These are phyloP conservation scores for Fraxinus dipetala DNA, from an alignment of 305 asterid species.

Conservation along the genomic window DNA sequence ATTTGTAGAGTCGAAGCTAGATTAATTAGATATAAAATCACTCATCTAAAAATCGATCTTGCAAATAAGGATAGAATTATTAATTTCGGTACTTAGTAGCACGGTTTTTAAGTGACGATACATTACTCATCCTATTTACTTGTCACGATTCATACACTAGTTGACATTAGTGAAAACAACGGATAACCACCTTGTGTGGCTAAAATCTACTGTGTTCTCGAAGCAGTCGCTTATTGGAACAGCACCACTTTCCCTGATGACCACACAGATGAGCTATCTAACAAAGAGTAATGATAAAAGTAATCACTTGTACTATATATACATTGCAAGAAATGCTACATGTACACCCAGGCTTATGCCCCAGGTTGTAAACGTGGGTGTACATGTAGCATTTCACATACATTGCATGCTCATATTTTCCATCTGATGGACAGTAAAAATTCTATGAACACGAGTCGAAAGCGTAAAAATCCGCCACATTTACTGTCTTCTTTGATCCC, in stretches of 20 bases:
- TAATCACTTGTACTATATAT: not conserved
- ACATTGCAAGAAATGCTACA: not conserved
- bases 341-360: not conserved
- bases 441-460: not conserved
- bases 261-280: not conserved
- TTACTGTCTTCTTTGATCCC: not conserved
- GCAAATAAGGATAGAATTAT: not conserved
- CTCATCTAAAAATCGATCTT: not conserved
- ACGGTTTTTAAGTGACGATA: not conserved
- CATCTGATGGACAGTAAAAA: not conserved
- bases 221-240: not conserved
- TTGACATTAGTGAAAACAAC: too few relatives aligned
- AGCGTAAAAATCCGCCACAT: not conserved
- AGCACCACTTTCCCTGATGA: not conserved
- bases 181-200: not conserved
- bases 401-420: not conserved
- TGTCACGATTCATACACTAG: not conserved
- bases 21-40: not conserved
- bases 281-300: not conserved
- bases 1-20: not conserved
- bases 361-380: not conserved
- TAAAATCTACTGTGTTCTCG: not conserved
- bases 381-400: not conserved
- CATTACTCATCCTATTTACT: too few relatives aligned
- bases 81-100: not conserved